Base-by-base conservation (phyloP, 2,329 filamentous ascomycete genomes). In the Macrophomina pseudophaseolina region DNA sequence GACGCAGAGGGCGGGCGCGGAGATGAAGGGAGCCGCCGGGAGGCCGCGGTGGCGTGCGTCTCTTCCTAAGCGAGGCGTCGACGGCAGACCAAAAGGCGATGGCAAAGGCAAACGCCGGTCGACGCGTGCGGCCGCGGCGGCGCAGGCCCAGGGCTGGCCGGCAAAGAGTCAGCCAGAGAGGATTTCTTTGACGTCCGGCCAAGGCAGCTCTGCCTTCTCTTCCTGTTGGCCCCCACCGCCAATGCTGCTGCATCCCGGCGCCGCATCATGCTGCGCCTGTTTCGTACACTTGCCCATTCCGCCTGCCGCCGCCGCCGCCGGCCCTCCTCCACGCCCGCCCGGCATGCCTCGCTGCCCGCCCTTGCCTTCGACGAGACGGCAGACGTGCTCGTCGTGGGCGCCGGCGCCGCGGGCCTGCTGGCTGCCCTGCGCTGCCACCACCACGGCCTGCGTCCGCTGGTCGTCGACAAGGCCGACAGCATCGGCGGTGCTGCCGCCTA, bases 401-500 rank as follows among this genome's bases (percentile, higher is more conserved):
- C 72, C 5, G 78, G 78, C 4, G 77, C 70, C 1, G 73, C 71
- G 1, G 77, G 70, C 2, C 71, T 80, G 18, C 73, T 72, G 5
- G 75, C 78, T 2, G 75, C 76, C 2, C 68, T 79, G 28, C 70
- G 74, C 2, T 70, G 73, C 44, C 56, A 70, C 44, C 67, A 66
- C 12, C 69, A 70, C 16, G 70, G 73, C 23, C 69, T 74, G 18
- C 60, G 56, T 28, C 64, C 72, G 5, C 68, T 79, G 1, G 68
- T 80, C 7, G 69, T 76, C 49, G 78, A 80, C 64, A 80, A 80
- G 67, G 68, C 68, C 7, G 51, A 68, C 38, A 73, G 71, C 30
- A 67, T 79, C 40, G 78, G 78, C 11, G 78, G 78, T 18, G 74
- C 78, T 1, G 72, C 77, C 9, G 71, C 72, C n/a, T 77, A 73